Evolutionary conservation across 2,329 filamentous ascomycete species (phyloP).

Genomic region (Pyrenophora graminea): DNA sequence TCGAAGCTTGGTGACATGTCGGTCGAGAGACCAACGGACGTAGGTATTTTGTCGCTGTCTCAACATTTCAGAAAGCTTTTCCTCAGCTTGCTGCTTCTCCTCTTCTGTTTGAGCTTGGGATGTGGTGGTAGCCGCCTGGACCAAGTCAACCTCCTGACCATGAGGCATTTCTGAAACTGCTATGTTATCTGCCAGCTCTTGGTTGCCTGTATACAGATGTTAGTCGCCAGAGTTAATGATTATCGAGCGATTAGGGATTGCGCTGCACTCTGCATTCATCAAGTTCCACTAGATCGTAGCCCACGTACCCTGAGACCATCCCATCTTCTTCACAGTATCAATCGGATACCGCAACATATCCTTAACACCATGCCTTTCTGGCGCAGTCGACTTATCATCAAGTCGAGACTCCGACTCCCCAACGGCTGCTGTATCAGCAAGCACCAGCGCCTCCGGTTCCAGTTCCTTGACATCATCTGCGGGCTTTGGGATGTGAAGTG

Average conservation of each 20-base stretch:
- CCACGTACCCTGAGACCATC: slow-evolving; percentile 21
- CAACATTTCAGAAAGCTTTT: slow-evolving; percentile 25
- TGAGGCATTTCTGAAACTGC: slow-evolving; percentile 52
- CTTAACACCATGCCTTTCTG: slow-evolving; percentile 30
- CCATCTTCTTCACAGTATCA: slow-evolving; percentile 29
- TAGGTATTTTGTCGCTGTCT: slow-evolving; percentile 39
- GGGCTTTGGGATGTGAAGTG: slow-evolving; percentile 28
- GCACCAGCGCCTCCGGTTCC: slow-evolving; percentile 9
- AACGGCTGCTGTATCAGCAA: slow-evolving; percentile 17
- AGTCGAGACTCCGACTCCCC: slow-evolving; percentile 26
- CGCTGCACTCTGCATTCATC: no score
- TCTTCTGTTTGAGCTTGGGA: slow-evolving; percentile 17
- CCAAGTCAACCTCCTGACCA: slow-evolving; percentile 43
- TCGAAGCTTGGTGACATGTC: slow-evolving; percentile 44
- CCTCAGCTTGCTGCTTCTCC: slow-evolving; percentile 22
- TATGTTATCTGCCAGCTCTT: slow-evolving; percentile 35
- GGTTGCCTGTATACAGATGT: slow-evolving; percentile 2
- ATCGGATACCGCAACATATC: slow-evolving; percentile 33
- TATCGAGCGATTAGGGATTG: no score
- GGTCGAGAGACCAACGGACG: slow-evolving; percentile 44
- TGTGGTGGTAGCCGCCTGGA: slow-evolving; percentile 38
- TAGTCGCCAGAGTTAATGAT: background rate
- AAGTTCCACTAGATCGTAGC: background rate
- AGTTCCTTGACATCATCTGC: slow-evolving; percentile 16
- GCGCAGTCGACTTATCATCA: slow-evolving; percentile 14